A percentile compares a stretch with the other conserved stretches of the same genome.
Conservation (phyloP, 2,329 filamentous ascomycete species). For the Grosmannia penicillata region DNA sequence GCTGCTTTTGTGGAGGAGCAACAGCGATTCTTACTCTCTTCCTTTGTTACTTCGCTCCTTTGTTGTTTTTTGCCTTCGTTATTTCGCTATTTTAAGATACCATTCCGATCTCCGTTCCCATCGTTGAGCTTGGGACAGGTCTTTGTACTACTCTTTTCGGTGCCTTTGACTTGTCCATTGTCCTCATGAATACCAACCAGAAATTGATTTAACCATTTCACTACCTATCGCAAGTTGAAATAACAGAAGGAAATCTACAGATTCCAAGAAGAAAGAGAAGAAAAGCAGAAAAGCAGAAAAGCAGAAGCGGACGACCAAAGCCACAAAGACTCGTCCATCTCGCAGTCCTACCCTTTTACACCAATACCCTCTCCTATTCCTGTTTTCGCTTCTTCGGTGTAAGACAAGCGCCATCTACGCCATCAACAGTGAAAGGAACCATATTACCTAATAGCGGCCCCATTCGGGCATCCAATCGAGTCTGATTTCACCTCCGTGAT, state of each 20-base stretch:
- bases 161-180: slow-evolving; percentile 3
- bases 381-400: too few species aligned
- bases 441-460: too few species aligned
- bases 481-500: too few species aligned
- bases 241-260: slow-evolving; percentile 12
- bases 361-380: too few species aligned
- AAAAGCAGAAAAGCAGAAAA: neutral
- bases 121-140: slow-evolving; percentile 2
- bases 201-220: slow-evolving; percentile 12
- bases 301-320: neutral
- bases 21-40: slow-evolving; percentile 1
- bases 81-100: slow-evolving; percentile 1
- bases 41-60: slow-evolving; percentile 3
- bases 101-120: slow-evolving; percentile 1
- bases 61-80: neutral
- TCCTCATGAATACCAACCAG: slow-evolving; percentile 9
- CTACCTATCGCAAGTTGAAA: slow-evolving; percentile 17
- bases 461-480: too few species aligned
- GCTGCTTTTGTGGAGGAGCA: slow-evolving; percentile 5
- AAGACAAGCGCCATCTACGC: too few species aligned
- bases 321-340: neutral
- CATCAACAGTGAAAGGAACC: too few species aligned
- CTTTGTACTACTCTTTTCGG: slow-evolving; percentile 6
- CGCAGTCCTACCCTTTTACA: neutral
- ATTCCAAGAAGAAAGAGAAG: neutral